These are phyloP conservation scores for Neodidymelliopsis sp. DNA, from an alignment of 2,329 filamentous ascomycete species.

Conservation along the genomic window DNA sequence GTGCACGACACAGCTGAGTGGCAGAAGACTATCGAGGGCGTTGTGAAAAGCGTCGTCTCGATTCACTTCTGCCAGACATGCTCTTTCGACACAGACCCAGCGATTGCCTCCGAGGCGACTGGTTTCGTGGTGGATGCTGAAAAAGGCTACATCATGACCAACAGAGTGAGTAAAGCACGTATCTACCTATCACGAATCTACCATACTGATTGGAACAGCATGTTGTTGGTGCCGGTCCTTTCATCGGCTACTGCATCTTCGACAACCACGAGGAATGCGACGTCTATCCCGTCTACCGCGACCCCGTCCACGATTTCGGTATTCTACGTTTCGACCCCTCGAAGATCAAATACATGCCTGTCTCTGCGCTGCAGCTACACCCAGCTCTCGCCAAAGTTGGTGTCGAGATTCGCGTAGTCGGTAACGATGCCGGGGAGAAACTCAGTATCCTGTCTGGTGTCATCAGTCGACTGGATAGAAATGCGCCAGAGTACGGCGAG, in stretches of 20 bases:
- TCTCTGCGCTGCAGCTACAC: conserved; percentile 79
- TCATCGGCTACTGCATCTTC: conserved; percentile 98
- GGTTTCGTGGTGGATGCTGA: conserved; percentile 97
- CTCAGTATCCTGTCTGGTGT: conserved; percentile 97
- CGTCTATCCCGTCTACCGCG: conserved; percentile 94
- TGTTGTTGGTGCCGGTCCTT: conserved; percentile 93
- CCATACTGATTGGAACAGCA: conserved; percentile 61
- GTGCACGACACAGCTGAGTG: conserved; percentile 79
- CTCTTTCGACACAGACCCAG: conserved; percentile 96
- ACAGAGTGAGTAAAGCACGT: conserved; percentile 45
- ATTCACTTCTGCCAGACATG: conserved; percentile 98
- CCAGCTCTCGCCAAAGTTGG: conserved; percentile 90
- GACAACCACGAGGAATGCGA: conserved; percentile 98
- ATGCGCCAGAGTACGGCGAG: conserved; percentile 93
- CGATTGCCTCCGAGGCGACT: conserved; percentile 92
- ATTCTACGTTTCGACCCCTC: conserved; percentile 96
- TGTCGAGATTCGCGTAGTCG: conserved; percentile 93
- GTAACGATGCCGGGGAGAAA: conserved; percentile 98
- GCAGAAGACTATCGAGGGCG: conserved; percentile 93
- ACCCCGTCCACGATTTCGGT: conserved; percentile 98
- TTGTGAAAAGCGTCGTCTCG: conserved; percentile 95
- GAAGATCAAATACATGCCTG: conserved; percentile 95
- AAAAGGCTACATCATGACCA: conserved; percentile 71
- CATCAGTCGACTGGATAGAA: conserved; percentile 93
- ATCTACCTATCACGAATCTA: too few species aligned